Evolutionary conservation across 2,329 filamentous ascomycete species (phyloP), one percentile per base, ranked within the genome.

Genomic region (Alternaria atra): DNA sequence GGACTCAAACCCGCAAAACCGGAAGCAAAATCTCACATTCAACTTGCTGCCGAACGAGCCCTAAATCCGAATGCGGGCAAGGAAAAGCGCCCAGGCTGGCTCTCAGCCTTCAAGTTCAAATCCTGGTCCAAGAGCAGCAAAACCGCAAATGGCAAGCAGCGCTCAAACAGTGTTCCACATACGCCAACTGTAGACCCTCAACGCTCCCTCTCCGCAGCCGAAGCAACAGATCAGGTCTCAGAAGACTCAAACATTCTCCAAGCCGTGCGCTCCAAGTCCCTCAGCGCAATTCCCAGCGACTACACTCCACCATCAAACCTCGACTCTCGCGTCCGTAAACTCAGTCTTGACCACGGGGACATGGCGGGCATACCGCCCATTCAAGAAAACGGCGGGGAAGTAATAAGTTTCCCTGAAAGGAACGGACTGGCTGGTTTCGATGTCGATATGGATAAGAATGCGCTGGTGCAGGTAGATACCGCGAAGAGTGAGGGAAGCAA

Each of bases 181-280:
- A 35, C 64, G 4, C 43, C 60, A 3, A 62, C 65, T n/a, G 27
- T 62, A 20, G 69, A 74, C 25, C 65, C 71, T 1, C 67, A 69
- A 20, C 74, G 74, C 43, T 76, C 75, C 3, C 60, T 77, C 1
- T 78, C 75, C 0, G 69, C 67, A 53, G 61, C 60, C 39, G 43
- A 65, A 44, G 46, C 53, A n/a, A 46, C 61, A 20, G 20, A 35
- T 30, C 55, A 40, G 15, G 15, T 47, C 25, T 56, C 62, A 7
- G 65, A 73, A 29, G 66, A 69, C 4, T 40, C 29, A 6, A 70
- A 71, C 25, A 52, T 48, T 6, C 68, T 78, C 1, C 65, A 70
- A 44, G 68, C 72, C 12, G 64, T 73, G 17, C 72, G 76, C 15
- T 78, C 76, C 9, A 76, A 78, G 48, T 77, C 74, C 4, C 63